Percentiles rank a stretch among this genome's conserved stretches.
phyloP scores from a whole-genome alignment of 73 alveolate genomes.

The Chromera velia region DNA sequence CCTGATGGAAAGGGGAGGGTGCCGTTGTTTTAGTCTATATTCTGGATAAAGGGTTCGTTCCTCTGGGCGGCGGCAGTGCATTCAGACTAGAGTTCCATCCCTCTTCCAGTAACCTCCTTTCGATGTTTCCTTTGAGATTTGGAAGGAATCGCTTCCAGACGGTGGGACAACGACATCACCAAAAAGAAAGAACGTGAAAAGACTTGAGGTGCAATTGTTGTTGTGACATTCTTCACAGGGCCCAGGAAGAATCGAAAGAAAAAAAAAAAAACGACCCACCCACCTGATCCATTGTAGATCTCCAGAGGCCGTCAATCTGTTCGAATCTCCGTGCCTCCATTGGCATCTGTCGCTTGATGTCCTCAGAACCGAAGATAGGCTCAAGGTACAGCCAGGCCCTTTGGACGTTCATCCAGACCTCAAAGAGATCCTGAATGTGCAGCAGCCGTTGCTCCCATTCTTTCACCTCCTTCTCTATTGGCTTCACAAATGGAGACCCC shows the following conservation, averaged over 20 bases:
- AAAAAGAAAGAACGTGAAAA: neutral
- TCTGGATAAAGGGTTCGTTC: too few relatives aligned
- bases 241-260: too few relatives aligned
- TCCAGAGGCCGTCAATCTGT: conserved; percentile 79
- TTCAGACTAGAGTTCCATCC: too few relatives aligned
- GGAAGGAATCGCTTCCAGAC: neutral
- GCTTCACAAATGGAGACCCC: conserved; percentile 43
- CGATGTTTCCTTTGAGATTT: conserved; percentile 44
- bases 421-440: conserved; percentile 12
- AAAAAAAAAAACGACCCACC: too few relatives aligned
- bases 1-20: too few relatives aligned
- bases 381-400: conserved; percentile 6
- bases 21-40: too few relatives aligned
- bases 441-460: conserved; percentile 44
- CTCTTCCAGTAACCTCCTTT: conserved; percentile 32
- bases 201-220: conserved; percentile 1
- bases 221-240: too few relatives aligned
- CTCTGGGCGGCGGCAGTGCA: too few relatives aligned
- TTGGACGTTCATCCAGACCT: neutral
- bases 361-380: conserved; percentile 97
- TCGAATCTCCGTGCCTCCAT: conserved; percentile 69
- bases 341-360: conserved; percentile 85
- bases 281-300: conserved; percentile 67
- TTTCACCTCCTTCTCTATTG: conserved; percentile 40
- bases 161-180: neutral